Conservation (phyloP, 495 filamentous ascomycete species). For the Aspergillus incahuasiensis region DNA sequence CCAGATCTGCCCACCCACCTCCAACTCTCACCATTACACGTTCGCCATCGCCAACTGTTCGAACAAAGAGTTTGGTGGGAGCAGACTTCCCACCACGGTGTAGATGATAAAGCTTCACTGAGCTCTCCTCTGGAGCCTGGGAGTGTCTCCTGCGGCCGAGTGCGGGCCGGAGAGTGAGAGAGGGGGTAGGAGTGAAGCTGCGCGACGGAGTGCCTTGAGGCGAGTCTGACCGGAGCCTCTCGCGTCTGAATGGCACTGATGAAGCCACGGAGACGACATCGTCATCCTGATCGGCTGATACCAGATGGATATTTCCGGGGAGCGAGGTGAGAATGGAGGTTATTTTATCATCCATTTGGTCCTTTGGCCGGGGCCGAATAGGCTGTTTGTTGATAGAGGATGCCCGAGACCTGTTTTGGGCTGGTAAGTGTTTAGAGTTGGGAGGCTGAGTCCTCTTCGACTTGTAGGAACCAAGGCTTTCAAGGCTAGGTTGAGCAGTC, state of each 20-base stretch:
- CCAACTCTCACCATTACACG: constrained; percentile 97
- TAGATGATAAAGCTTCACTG: constrained; percentile 89
- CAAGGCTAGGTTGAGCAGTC: constrained; percentile 36
- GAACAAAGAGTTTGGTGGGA: constrained; percentile 89
- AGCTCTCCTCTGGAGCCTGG: constrained; percentile 44
- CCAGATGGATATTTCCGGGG: constrained; percentile 73
- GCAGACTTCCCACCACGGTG: constrained; percentile 74
- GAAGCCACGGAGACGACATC: constrained; percentile 34
- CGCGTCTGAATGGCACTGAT: constrained; percentile 33
- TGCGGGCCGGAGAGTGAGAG: constrained; percentile 65
- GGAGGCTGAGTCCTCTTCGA: constrained; percentile 13
- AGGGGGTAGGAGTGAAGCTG: constrained; percentile 55
- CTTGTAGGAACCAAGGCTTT: constrained; percentile 33
- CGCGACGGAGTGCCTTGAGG: constrained; percentile 33
- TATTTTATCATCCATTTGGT: constrained; percentile 79
- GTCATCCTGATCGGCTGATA: constrained; percentile 37
- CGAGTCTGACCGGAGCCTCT: constrained; percentile 33
- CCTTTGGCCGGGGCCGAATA: constrained; percentile 48
- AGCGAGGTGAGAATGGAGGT: constrained; percentile 76
- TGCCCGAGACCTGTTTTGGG: constrained; percentile 21
- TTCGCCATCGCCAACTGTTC: constrained; percentile 85
- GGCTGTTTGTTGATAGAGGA: constrained; percentile 30
- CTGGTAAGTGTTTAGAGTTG: constrained; percentile 1
- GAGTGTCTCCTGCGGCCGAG: constrained; percentile 35
- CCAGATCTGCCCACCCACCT: constrained; percentile 93